Percentiles rank a stretch among this genome's conserved stretches.
Conservation (phyloP, 768 basidiomycete genomes). For the Gymnopilus dilepis region DNA sequence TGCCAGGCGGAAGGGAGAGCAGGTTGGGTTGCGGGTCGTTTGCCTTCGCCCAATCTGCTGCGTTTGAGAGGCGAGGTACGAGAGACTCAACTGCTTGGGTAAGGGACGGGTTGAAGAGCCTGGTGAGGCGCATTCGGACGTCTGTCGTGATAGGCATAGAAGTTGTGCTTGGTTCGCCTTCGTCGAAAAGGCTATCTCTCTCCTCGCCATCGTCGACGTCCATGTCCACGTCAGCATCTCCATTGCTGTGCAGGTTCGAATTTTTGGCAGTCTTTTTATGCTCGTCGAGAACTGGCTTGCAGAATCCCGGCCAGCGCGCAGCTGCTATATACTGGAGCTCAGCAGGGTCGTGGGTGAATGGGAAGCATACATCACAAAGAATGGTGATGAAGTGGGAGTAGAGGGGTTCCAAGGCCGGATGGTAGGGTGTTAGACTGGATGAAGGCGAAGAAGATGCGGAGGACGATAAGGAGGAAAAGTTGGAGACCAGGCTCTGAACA, state of each 20-base stretch:
- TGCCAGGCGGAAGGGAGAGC: slow-evolving; percentile 34
- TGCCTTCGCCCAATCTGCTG: slow-evolving; percentile 60
- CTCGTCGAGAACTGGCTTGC: slow-evolving; percentile 68
- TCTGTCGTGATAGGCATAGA: slow-evolving; percentile 53
- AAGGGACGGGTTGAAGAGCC: slow-evolving; percentile 67
- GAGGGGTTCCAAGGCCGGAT: slow-evolving; percentile 59
- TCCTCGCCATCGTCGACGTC: slow-evolving; percentile 11
- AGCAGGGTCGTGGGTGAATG: slow-evolving; percentile 67
- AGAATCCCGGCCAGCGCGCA: slow-evolving; percentile 82
- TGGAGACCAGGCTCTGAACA: slow-evolving; percentile 42
- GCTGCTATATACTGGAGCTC: slow-evolving; percentile 80
- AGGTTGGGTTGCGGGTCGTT: slow-evolving; percentile 54
- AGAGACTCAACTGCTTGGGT: slow-evolving; percentile 67
- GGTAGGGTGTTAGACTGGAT: slow-evolving; percentile 44
- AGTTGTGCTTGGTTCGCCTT: slow-evolving; percentile 20
- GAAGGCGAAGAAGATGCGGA: neutral
- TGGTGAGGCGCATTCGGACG: slow-evolving; percentile 67
- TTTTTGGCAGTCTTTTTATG: slow-evolving; percentile 23
- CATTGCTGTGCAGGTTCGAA: slow-evolving; percentile 26
- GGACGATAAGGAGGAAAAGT: slow-evolving; percentile 34
- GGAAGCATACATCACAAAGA: slow-evolving; percentile 63
- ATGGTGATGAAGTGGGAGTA: slow-evolving; percentile 67
- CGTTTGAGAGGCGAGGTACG: slow-evolving; percentile 70
- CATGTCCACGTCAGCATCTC: slow-evolving; percentile 28
- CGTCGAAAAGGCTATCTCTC: neutral